phyloP scores from a whole-genome alignment of 106 monocot species.

The Acanthochlamys bracteata region DNA sequence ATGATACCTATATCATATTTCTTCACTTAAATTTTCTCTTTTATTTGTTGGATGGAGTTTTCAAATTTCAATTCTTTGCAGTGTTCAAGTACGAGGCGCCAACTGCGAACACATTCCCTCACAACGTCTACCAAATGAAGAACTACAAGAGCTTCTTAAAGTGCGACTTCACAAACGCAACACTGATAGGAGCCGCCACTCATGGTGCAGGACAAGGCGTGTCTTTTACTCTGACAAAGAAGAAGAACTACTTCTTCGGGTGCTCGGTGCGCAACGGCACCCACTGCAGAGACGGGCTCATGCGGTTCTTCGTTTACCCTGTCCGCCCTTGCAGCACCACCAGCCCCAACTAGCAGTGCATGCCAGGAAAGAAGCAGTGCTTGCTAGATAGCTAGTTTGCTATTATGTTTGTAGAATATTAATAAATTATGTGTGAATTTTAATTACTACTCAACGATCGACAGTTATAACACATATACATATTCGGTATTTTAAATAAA shows the following conservation, averaged over 20 bases:
- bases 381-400: not conserved
- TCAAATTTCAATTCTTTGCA: not conserved
- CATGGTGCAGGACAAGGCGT: slow-evolving; percentile 5
- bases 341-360: no score
- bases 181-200: not conserved
- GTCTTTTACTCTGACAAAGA: not conserved
- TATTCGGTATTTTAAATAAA: no score
- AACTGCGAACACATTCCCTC: not conserved
- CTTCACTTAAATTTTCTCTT: not conserved
- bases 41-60: no score
- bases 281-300: not conserved
- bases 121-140: slow-evolving; percentile 7
- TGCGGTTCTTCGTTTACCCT: slow-evolving; percentile 5
- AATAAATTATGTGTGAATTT: no score
- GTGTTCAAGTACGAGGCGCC: slow-evolving; percentile 10
- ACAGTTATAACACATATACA: no score
- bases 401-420: no score
- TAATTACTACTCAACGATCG: no score
- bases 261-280: not conserved
- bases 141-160: not conserved
- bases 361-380: slow-evolving; percentile 3
- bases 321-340: not conserved
- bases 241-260: not conserved
- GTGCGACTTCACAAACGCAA: not conserved
- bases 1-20: not conserved